A percentile compares a stretch with the other conserved stretches of the same genome.
Evolutionary conservation across 2,329 filamentous ascomycete genomes (phyloP).

Genomic region (Periconia digitata): DNA sequence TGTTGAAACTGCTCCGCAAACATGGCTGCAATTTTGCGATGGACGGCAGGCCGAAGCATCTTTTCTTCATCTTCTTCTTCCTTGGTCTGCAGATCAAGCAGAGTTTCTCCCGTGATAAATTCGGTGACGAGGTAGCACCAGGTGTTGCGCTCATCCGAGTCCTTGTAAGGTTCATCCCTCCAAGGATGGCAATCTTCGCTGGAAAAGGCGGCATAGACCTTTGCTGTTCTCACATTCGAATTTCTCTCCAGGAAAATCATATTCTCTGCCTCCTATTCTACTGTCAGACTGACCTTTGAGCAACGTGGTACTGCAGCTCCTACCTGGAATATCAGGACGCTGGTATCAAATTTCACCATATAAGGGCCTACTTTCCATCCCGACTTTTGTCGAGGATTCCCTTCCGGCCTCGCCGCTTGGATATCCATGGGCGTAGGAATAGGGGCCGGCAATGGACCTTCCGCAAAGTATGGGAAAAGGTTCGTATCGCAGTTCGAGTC

Average conservation of each 20-base stretch:
- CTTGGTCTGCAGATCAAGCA: background rate
- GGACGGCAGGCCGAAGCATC: background rate
- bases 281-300: background rate
- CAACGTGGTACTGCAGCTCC: too few species aligned
- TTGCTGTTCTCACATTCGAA: conserved; percentile 1
- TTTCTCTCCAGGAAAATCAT: conserved; percentile 6
- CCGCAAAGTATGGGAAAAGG: background rate
- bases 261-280: conserved; percentile 4
- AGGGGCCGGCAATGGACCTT: background rate
- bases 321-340: background rate
- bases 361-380: background rate
- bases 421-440: background rate
- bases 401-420: background rate
- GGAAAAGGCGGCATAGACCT: conserved; percentile 3
- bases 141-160: background rate
- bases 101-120: background rate
- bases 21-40: background rate
- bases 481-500: background rate
- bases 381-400: too few species aligned
- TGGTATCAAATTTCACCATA: background rate
- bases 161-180: background rate
- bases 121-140: conserved; percentile 3
- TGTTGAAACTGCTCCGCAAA: conserved; percentile 1
- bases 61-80: background rate
- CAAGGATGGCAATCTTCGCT: conserved; percentile 1